Base-by-base conservation (phyloP, 139 green algal species). In the Picochlorum sp. region DNA sequence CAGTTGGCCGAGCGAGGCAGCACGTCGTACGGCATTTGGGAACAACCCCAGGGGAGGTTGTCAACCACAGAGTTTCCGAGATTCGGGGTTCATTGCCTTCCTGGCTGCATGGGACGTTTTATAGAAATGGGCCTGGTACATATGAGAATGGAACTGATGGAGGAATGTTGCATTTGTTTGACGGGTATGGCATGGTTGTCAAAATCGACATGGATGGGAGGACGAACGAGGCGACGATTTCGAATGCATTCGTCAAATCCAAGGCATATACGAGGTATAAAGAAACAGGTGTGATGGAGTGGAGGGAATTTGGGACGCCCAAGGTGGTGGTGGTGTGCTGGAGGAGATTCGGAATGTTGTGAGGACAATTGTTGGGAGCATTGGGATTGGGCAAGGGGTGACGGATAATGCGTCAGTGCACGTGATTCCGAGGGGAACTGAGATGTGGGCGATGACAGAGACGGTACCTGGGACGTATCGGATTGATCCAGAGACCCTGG, bases 381-480 rank as follows among this genome's bases (percentile, higher is more conserved):
- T 63, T 30, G 68, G 59, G 10, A 24, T 69, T 52, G 21, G 67
- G 37, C 60, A 74, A 64, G 73, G 32, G 13, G 76, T 83, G 58
- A 94, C 82, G 3, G 86, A 94, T 79, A 94, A 94, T 57, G 75
- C 83, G 18, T 81, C 47, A 18, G 87, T 94, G 10, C 87, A 77
- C 57, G 54, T 90, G 1, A 54, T 82, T 3, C 63, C 47, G 47
- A 54, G 47, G 47, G 47, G 47, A 7, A 72, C 77, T 34, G 69
- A 10, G 2, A 16, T 81, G 6, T 21, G 83, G 32, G 75, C 82
- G 3, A 62, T 84, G 21, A 89, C 79, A 50, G 86, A 92, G 71
- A 74, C 78, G 10, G 64, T 78, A 4, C 34, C 56, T 14, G 77
- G 81, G 21, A 78, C 74, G 0, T 90, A 83, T 61, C 10, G 61